Evolutionary conservation across 257 asterid species (phyloP), one percentile per base, ranked within the genome.

Genomic region (Echites panduratus): DNA sequence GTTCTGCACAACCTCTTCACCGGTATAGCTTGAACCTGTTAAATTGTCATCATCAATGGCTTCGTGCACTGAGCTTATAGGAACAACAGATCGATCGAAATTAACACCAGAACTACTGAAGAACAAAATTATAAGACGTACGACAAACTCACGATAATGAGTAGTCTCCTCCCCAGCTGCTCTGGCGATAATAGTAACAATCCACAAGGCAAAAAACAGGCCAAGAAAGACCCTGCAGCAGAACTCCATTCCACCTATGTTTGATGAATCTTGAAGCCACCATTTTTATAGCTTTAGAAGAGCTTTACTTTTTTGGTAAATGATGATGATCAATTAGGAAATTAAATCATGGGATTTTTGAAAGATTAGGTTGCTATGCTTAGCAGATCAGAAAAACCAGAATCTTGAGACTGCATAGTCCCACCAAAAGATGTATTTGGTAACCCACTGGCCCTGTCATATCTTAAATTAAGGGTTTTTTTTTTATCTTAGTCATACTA

Each of bases 1-100:
- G 79, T 82, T 78, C 20, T 83, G 86, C 96, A 90, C 54, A 88
- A 78, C 84, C 89, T 82, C 44, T 74, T 85, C 71, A 87, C 81
- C 8, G 79, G 62, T 0, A 80, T 74, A 45, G 77, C 79, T 82
- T 90, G 82, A 79, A 88, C 91, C 96, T 88, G 85, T 50, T 50
- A 41, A 2, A 41, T 4, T 5, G 9, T 45, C 12, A 17, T 32
- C 38, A 32, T 32, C 38, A 32, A 32, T 44, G 20, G 27, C 32
- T 41, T 43, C 41, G 11, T 10, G 35, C 41, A 5, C 40, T n/a
- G n/a, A n/a, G n/a, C n/a, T n/a, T n/a, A n/a, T n/a, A n/a, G n/a
- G n/a, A n/a, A n/a, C n/a, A n/a, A n/a, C n/a, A n/a, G n/a, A n/a
- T n/a, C n/a, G n/a, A n/a, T n/a, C n/a, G n/a, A n/a, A n/a, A n/a